Percentiles rank a stretch among this genome's conserved stretches.
phyloP scores from a whole-genome alignment of 2,329 filamentous ascomycete genomes.

The Verticillium alfalfae region DNA sequence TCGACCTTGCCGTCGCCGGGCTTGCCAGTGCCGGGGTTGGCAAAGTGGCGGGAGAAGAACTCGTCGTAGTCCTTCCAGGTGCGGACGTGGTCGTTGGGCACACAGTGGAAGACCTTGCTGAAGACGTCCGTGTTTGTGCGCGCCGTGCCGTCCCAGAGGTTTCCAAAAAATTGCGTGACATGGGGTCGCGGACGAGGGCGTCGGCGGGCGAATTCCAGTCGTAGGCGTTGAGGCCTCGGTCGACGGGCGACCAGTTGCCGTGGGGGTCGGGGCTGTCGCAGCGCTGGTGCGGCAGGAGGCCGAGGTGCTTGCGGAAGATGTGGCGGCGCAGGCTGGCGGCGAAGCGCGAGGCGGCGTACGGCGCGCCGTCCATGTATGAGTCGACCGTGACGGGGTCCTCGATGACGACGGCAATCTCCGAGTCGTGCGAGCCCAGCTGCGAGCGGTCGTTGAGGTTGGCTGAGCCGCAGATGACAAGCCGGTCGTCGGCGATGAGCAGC shows the following conservation, averaged over 20 bases:
- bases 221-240: constrained; percentile 64
- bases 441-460: constrained; percentile 58
- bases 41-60: constrained; percentile 65
- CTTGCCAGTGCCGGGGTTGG: constrained; percentile 43
- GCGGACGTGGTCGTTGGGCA: constrained; percentile 62
- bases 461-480: constrained; percentile 73
- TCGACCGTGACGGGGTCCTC: constrained; percentile 69
- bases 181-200: constrained; percentile 66
- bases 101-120: constrained; percentile 72
- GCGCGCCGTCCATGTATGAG: constrained; percentile 66
- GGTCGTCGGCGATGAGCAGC: constrained; percentile 54
- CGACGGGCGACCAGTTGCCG: constrained; percentile 72
- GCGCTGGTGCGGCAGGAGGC: constrained; percentile 69
- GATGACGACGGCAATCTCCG: constrained; percentile 84
- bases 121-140: constrained; percentile 76
- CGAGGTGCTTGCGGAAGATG: constrained; percentile 88
- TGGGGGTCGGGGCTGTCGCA: constrained; percentile 53
- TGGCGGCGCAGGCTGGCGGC: constrained; percentile 76
- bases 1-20: constrained; percentile 56
- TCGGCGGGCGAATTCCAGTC: constrained; percentile 66
- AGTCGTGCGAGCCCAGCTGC: constrained; percentile 79
- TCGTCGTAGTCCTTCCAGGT: constrained; percentile 70
- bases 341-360: constrained; percentile 68
- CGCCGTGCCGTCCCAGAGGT: constrained; percentile 69
- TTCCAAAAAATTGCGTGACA: constrained; percentile 62